These are phyloP conservation scores for Leccinum solheimii DNA, from an alignment of 1,284 basidiomycete genomes.

Conservation along the genomic window DNA sequence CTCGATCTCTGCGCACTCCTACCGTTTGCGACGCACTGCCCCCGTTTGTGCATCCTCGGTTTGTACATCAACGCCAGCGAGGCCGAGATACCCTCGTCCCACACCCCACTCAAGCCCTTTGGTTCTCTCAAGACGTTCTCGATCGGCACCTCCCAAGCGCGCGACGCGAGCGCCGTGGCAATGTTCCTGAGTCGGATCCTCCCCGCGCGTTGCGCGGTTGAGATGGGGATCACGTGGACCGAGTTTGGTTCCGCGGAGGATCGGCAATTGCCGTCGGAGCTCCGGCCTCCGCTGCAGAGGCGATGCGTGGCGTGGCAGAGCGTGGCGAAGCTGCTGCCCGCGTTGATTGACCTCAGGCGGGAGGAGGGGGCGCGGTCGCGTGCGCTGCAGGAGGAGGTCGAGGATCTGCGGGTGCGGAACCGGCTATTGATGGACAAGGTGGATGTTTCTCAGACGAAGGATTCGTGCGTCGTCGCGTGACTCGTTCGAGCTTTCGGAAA, in stretches of 20 bases:
- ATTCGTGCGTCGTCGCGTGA: conserved; percentile 31
- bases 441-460: conserved; percentile 9
- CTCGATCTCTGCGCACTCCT: conserved; percentile 53
- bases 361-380: conserved; percentile 48
- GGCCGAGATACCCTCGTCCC: conserved; percentile 30
- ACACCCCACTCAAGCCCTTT: conserved; percentile 39
- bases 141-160: conserved; percentile 51
- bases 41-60: conserved; percentile 49
- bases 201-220: conserved; percentile 42
- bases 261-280: conserved; percentile 27
- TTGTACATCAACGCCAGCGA: conserved; percentile 46
- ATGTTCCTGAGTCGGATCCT: conserved; percentile 55
- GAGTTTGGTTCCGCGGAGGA: conserved; percentile 19
- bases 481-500: neutral
- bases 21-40: conserved; percentile 56
- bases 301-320: conserved; percentile 46
- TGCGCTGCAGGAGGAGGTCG: conserved; percentile 48
- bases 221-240: conserved; percentile 46
- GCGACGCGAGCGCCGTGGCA: conserved; percentile 43
- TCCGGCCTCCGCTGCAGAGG: conserved; percentile 25
- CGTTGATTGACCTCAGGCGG: conserved; percentile 46
- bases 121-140: conserved; percentile 40
- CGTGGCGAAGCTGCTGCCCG: conserved; percentile 47
- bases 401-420: conserved; percentile 51
- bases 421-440: conserved; percentile 43